These are phyloP conservation scores for Cenchrus purpureus DNA, from an alignment of 176 grass and related monocot genomes.

Conservation along the genomic window DNA sequence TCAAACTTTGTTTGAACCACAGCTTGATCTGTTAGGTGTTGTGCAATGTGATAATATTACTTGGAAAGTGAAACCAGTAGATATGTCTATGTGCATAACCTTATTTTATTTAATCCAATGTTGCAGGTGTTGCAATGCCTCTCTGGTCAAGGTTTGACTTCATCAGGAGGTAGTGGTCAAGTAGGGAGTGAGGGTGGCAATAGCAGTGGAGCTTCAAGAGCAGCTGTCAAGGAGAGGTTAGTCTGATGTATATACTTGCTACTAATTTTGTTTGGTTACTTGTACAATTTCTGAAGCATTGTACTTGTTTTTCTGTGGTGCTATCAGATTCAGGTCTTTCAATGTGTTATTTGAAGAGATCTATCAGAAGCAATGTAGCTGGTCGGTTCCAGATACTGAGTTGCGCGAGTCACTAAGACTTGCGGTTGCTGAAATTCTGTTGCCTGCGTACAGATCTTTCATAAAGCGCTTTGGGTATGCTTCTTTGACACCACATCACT, in stretches of 20 bases:
- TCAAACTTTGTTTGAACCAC: not conserved
- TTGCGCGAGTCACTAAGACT: constrained; percentile 79
- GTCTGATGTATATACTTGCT: not conserved
- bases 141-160: constrained; percentile 72
- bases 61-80: not conserved
- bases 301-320: not conserved
- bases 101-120: constrained; percentile 24
- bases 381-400: constrained; percentile 91
- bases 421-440: constrained; percentile 87
- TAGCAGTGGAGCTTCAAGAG: constrained; percentile 80
- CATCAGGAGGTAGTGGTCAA: constrained; percentile 70
- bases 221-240: constrained; percentile 85
- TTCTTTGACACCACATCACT: constrained; percentile 17
- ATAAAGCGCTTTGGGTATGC: constrained; percentile 89
- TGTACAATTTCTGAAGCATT: constrained; percentile 15
- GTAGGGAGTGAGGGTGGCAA: constrained; percentile 69
- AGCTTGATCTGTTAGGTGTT: not conserved
- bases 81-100: not conserved
- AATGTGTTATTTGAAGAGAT: constrained; percentile 85
- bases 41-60: constrained; percentile 8
- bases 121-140: constrained; percentile 79
- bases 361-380: constrained; percentile 87
- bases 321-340: constrained; percentile 86
- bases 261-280: not conserved
- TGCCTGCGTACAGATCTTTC: constrained; percentile 93